These are phyloP conservation scores for Acanthamoeba quina DNA, from an alignment of 208 protist genomes.

Conservation along the genomic window DNA sequence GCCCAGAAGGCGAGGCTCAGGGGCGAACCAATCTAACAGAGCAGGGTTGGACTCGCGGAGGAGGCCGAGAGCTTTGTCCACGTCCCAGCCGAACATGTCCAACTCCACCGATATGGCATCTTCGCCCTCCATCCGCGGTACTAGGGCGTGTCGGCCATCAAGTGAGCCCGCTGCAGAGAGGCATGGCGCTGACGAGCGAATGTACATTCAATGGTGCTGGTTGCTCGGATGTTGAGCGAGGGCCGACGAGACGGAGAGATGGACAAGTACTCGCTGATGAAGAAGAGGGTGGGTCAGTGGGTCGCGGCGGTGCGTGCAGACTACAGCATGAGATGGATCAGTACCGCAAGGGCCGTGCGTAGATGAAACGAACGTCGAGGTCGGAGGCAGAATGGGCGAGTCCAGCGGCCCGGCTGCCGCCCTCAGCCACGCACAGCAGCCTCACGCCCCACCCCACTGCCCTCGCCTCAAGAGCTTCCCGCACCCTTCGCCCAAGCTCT, in stretches of 20 bases:
- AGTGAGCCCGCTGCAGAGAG: neutral
- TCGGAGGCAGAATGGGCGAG: neutral
- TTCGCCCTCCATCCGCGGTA: neutral
- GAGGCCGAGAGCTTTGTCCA: conserved; percentile 22
- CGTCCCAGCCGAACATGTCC: conserved; percentile 48
- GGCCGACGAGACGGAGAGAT: neutral
- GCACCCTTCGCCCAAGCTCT: neutral
- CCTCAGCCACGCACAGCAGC: conserved; percentile 29
- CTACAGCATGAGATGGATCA: neutral
- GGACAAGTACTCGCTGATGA: conserved; percentile 5
- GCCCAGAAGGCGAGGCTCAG: neutral
- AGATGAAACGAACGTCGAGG: conserved; percentile 51
- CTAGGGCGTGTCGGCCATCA: neutral
- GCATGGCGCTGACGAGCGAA: neutral
- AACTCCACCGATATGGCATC: neutral
- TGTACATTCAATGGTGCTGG: conserved; percentile 4
- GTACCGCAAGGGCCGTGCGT: neutral
- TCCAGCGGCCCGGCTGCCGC: neutral
- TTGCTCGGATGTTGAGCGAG: conserved; percentile 34
- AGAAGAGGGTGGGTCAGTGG: neutral
- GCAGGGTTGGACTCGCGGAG: conserved; percentile 44
- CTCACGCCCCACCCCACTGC: conserved; percentile 13
- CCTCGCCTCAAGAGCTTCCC: neutral
- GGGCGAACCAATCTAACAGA: conserved; percentile 25
- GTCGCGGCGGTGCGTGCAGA: neutral